A percentile compares a stretch with the other conserved stretches of the same genome.
Evolutionary conservation across 2,329 filamentous ascomycete species (phyloP).

Genomic region (Metarhizium sp.): DNA sequence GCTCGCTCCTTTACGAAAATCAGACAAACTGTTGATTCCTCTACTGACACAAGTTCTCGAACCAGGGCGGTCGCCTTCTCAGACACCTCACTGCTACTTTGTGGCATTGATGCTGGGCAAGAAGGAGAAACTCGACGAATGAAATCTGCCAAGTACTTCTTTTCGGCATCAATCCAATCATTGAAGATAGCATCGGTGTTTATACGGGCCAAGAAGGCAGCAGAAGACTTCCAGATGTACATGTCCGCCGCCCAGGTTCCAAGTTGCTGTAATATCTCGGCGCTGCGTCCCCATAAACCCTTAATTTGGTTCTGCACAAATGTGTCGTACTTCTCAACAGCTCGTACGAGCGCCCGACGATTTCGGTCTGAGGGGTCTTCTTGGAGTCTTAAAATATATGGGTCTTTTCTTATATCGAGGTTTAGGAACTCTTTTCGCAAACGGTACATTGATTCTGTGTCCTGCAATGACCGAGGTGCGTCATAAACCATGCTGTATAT

Average conservation of each 20-base stretch:
- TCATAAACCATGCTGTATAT: conserved; percentile 31
- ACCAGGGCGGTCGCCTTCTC: conserved; percentile 50
- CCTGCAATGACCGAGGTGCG: conserved; percentile 1
- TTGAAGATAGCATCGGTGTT: conserved; percentile 17
- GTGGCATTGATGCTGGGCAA: conserved; percentile 8
- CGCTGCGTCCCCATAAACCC: conserved; percentile 39
- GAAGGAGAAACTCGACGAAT: conserved; percentile 26
- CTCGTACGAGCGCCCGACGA: conserved; percentile 25
- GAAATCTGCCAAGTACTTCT: conserved; percentile 41
- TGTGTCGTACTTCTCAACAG: conserved; percentile 36
- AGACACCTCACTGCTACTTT: conserved; percentile 30
- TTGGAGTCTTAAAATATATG: conserved; percentile 41
- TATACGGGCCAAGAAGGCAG: conserved; percentile 18
- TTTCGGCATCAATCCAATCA: conserved; percentile 39
- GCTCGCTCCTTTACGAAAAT: conserved; percentile 58
- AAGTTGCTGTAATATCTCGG: conserved; percentile 44
- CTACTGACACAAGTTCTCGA: conserved; percentile 33
- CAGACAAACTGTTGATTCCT: conserved; percentile 44
- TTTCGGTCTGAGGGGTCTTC: conserved; percentile 31
- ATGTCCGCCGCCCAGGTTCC: conserved; percentile 61
- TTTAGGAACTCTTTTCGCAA: conserved; percentile 29
- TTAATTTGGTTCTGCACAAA: conserved; percentile 46
- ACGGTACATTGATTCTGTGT: conserved; percentile 30
- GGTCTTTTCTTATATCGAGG: conserved; percentile 53
- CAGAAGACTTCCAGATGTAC: conserved; percentile 47